Conservation (phyloP, 371 early-diverging fungal species). For the Coemansia sp. region DNA sequence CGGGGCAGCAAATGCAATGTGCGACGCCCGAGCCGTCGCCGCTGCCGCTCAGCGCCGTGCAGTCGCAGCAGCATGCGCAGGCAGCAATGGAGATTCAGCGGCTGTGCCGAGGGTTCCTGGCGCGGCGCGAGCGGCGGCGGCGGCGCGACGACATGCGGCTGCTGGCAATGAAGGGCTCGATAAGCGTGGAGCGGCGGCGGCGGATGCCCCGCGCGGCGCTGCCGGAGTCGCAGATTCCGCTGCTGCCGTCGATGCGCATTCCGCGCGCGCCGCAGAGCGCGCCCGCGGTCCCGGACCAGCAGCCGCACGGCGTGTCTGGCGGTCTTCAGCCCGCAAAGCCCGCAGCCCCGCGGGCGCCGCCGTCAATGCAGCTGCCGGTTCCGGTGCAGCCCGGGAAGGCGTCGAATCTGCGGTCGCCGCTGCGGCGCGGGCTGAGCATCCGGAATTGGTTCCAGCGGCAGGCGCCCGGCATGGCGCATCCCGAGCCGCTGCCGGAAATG, state of each 20-base stretch:
- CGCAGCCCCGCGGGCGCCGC: background rate
- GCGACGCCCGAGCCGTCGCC: slow-evolving; percentile 22
- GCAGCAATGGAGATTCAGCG: slow-evolving; percentile 17
- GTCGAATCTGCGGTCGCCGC: slow-evolving; percentile 6
- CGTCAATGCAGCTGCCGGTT: background rate
- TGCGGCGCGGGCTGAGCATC: slow-evolving; percentile 22
- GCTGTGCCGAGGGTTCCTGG: slow-evolving; percentile 17
- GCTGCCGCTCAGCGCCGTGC: slow-evolving; percentile 1
- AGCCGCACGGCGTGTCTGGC: too few relatives aligned
- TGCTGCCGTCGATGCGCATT: background rate
- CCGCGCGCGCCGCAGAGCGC: background rate
- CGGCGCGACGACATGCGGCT: slow-evolving; percentile 24
- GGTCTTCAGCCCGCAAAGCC: too few relatives aligned
- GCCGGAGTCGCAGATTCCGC: background rate
- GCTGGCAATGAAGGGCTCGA: slow-evolving; percentile 22
- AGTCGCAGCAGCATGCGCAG: background rate
- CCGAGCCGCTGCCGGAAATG: background rate
- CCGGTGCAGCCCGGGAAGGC: background rate
- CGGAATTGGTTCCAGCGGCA: slow-evolving; percentile 36
- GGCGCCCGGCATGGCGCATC: background rate
- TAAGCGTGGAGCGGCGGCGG: slow-evolving; percentile 34
- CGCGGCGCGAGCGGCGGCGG: slow-evolving; percentile 5
- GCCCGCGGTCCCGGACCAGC: background rate
- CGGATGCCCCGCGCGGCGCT: slow-evolving; percentile 1
- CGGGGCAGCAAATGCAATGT: slow-evolving; percentile 5